phyloP scores from a whole-genome alignment of 148 eudicot species.

The Oxyria digyna region DNA sequence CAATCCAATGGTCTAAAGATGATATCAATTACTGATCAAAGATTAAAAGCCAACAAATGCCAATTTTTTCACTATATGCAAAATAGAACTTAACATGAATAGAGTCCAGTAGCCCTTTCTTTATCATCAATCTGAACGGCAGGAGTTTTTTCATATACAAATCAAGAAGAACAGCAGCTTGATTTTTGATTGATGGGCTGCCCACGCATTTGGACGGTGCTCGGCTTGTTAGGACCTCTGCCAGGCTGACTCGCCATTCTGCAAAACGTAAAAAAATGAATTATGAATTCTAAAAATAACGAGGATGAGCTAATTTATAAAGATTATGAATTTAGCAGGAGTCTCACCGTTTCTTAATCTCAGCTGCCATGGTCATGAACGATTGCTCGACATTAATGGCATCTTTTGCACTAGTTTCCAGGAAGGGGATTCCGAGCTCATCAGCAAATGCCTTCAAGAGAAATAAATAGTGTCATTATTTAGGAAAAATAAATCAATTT shows the following conservation, averaged over 20 bases:
- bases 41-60: not conserved
- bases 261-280: conserved; percentile 3
- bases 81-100: not conserved
- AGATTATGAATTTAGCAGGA: not conserved
- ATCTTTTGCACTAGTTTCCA: conserved; percentile 42
- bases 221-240: conserved; percentile 13
- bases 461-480: not conserved
- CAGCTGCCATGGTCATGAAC: conserved; percentile 32
- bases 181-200: conserved; percentile 25
- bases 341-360: conserved; percentile 23
- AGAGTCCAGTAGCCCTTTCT: not conserved
- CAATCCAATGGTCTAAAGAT: not conserved
- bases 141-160: not conserved
- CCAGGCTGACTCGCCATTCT: conserved; percentile 32
- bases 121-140: not conserved
- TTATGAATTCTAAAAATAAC: no score
- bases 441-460: conserved; percentile 26
- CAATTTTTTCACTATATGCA: not conserved
- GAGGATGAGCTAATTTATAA: not conserved
- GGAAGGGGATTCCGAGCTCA: conserved; percentile 38
- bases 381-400: conserved; percentile 37
- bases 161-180: conserved; percentile 20
- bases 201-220: conserved; percentile 19
- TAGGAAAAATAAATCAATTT: no score
- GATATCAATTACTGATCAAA: not conserved